Evolutionary conservation across 1,284 basidiomycete species (phyloP), one percentile per base, ranked within the genome.

Genomic region (Sanghuangporus sanghuang): DNA sequence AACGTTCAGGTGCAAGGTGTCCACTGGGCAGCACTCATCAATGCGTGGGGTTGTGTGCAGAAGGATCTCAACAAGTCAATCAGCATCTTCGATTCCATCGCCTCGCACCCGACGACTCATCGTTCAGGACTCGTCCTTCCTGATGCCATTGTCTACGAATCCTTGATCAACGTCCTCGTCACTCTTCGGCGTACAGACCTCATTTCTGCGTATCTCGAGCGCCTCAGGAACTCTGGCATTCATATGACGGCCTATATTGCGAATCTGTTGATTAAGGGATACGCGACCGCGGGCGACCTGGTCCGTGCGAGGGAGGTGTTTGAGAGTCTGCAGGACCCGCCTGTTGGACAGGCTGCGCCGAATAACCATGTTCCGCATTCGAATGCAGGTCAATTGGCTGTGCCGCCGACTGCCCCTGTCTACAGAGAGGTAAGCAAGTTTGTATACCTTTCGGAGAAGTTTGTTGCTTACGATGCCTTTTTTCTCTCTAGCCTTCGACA

Each of bases 241-340:
- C 89, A 91, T 69, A 89, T 95, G 83, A 99, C 96, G 0, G 96
- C 97, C 0, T 99, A 99, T 75, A 92, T 98, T 67, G 92, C 91
- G 52, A 99, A 99, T 76, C 81, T 93, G 66, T 77, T 98, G 69
- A 98, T 99, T 78, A 90, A 90, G 72, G 93, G 92, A 1, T 92
- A 95, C 71, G 88, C 95, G 0, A 81, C 85, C 35, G 82, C 82
- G 6, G 89, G 89, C 5, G 80, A 89, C 54, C 79, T 97, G 60
- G 85, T 85, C 35, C 77, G 82, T 52, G 87, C 95, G 0, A 80
- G 95, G 40, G 76, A 75, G 36, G 77, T 97, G 55, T 99, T 99
- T 73, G 93, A 96, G 74, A 76, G 80, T n/a, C 82, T 99, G 74
- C 77, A 79, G n/a, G 96, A 99, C 73, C 90, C 93, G 1, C 83